Conservation (phyloP, 2,329 filamentous ascomycete species). For the Fusarium circinatum region DNA sequence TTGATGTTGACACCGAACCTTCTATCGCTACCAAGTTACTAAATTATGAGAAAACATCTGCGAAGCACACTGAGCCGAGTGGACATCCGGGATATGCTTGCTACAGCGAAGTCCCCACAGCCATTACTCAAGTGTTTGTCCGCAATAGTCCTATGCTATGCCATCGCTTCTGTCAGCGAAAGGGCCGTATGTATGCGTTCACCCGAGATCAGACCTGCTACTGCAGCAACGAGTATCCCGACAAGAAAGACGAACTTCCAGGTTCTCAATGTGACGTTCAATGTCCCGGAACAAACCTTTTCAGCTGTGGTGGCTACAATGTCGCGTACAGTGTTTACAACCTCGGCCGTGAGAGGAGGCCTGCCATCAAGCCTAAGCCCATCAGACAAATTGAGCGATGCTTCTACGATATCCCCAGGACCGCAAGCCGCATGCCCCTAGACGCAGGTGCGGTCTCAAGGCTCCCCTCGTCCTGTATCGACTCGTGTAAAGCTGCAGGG, state of each 20-base stretch:
- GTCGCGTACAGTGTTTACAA: background rate
- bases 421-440: background rate
- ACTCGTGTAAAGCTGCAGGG: background rate
- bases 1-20: background rate
- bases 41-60: fast-evolving
- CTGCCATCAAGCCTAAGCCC: background rate
- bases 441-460: fast-evolving
- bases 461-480: background rate
- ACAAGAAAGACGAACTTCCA: background rate
- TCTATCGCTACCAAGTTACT: background rate
- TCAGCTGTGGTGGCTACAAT: background rate
- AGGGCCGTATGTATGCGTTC: background rate
- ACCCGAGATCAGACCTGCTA: background rate
- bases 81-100: background rate
- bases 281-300: background rate
- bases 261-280: background rate
- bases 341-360: background rate
- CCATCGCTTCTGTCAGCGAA: background rate
- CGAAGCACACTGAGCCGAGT: background rate
- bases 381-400: background rate
- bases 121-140: background rate
- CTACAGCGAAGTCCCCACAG: background rate
- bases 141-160: background rate
- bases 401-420: background rate
- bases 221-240: background rate